Conservation (phyloP, 208 protist genomes). For the Leishmania turanica region DNA sequence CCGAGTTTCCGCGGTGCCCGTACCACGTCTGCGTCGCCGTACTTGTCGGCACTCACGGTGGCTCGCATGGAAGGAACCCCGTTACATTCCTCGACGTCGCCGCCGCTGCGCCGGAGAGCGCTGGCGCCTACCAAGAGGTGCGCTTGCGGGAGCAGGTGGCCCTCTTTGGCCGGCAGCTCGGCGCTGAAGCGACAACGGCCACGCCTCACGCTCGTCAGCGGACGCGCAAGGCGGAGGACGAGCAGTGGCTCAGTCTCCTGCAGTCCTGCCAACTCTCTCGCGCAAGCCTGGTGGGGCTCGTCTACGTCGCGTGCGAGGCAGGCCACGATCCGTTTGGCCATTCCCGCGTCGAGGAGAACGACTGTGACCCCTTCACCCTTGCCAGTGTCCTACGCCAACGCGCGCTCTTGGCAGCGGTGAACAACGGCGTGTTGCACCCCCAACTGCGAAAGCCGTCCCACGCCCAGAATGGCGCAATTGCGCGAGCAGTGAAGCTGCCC, state of each 20-base stretch:
- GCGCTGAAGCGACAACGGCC: background rate
- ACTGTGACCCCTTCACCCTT: constrained; percentile 10
- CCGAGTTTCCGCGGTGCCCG: background rate
- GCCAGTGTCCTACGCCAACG: constrained; percentile 13
- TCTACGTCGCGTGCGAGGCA: background rate
- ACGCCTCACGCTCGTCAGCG: background rate
- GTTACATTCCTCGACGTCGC: constrained; percentile 29
- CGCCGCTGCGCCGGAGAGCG: background rate
- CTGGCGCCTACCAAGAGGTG: background rate
- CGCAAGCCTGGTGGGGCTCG: constrained; percentile 10
- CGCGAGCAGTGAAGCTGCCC: background rate
- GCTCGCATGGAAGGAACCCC: background rate
- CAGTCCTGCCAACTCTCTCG: constrained; percentile 24
- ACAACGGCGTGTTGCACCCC: constrained; percentile 5
- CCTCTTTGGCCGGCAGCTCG: constrained; percentile 9
- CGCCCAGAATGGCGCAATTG: background rate
- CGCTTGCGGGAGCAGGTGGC: constrained; percentile 10
- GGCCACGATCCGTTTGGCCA: background rate
- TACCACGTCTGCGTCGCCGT: constrained; percentile 27
- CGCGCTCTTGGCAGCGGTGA: constrained; percentile 11
- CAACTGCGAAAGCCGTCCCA: background rate
- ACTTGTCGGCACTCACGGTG: background rate
- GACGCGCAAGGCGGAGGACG: background rate
- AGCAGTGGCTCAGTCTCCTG: constrained; percentile 22
- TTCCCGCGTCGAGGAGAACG: background rate